Base-by-base conservation (phyloP, 495 filamentous ascomycete species). In the Penicillium cataractarum region DNA sequence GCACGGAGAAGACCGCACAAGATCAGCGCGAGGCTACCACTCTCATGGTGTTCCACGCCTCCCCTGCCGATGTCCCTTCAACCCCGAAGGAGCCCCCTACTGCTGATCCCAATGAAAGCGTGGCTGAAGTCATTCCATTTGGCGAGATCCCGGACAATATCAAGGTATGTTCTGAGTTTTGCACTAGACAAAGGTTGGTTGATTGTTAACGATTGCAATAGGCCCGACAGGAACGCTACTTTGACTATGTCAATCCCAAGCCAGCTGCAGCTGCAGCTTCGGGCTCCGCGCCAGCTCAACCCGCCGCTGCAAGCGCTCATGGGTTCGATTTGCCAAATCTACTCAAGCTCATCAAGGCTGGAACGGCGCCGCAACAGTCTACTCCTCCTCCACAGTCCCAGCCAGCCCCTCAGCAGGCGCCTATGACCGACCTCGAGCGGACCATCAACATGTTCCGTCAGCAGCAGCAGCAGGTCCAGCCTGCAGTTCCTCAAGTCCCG, bases 31-130 rank as follows among this genome's bases (percentile, higher is more conserved):
- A 96, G 74, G 78, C 81, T 22, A 87, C 81, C n/a, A 92, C 90
- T 26, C 83, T 97, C 33, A 92, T 96, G 87, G 90, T 89, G 6
- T 85, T 92, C 61, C 95, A 97, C 68, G 84, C 89, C 2, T 86
- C 87, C 55, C 73, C 77, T 35, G 83, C 83, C 7, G 92, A 96
- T 66, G 89, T 96, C 61, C 93, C 93, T 5, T 78, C 86, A 1
- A 86, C 88, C 0, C 90, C 93, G 2, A 86, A 88, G 58, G 93
- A 96, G 55, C 92, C 92, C 4, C 72, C 81, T 15, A 74, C 83
- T 40, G 69, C 73, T 17, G 78, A 75, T 22, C 68, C 75, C 12
- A 67, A 75, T 5, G 79, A 83, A 50, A 57, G 58, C 19, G 76
- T 60, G 3, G 48, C 68, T 6, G 77, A 76, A 15, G 66, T 69